phyloP scores from a whole-genome alignment of 148 eudicot genomes.

The Diospyros kaki region DNA sequence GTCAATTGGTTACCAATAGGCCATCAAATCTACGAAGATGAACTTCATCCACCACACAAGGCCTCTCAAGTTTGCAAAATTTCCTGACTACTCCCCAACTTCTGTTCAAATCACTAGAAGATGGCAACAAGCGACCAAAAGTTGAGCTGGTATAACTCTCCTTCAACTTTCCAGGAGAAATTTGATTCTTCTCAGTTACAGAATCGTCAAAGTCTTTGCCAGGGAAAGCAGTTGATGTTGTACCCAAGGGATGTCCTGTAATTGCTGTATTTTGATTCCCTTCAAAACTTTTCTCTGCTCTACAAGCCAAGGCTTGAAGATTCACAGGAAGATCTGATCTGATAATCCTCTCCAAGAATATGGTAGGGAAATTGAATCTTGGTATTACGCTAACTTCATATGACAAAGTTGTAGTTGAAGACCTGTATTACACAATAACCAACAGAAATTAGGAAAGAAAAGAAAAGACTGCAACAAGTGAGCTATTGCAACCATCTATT shows the following conservation, averaged over 20 bases:
- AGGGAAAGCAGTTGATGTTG: conserved; percentile 23
- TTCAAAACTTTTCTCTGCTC: conserved; percentile 68
- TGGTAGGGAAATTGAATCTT: conserved; percentile 84
- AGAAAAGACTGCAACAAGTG: neutral
- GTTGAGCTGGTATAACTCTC: conserved; percentile 36
- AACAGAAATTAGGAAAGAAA: neutral
- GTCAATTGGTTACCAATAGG: conserved; percentile 59
- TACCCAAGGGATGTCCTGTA: conserved; percentile 16
- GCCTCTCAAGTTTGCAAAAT: conserved; percentile 64
- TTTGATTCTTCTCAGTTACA: conserved; percentile 22
- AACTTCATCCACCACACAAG: conserved; percentile 87
- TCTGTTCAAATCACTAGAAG: conserved; percentile 48
- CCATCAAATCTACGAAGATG: conserved; percentile 99
- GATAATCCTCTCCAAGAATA: conserved; percentile 92
- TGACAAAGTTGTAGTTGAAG: conserved; percentile 49
- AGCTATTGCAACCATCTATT: neutral
- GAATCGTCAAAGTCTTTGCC: conserved; percentile 19
- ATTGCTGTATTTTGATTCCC: conserved; percentile 35
- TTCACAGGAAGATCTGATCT: conserved; percentile 95
- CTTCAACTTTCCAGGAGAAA: conserved; percentile 30
- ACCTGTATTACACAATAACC: conserved; percentile 33
- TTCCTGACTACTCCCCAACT: conserved; percentile 90
- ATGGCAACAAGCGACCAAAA: conserved; percentile 43
- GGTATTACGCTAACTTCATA: conserved; percentile 98
- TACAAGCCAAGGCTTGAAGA: conserved; percentile 87